phyloP scores from a whole-genome alignment of 495 filamentous ascomycete genomes.

The Aspergillus leporis region DNA sequence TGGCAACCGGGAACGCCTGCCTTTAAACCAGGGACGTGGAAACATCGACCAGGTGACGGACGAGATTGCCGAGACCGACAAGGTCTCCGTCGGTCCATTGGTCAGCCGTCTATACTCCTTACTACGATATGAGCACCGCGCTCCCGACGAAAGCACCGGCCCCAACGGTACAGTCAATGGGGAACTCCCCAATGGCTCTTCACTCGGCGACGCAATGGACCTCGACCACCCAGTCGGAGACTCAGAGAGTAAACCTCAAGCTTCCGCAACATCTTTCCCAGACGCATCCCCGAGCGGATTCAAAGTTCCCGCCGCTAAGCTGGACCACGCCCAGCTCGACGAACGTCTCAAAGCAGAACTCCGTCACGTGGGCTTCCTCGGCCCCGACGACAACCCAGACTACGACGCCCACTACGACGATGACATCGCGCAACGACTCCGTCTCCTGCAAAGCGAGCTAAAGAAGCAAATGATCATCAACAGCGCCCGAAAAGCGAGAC shows the following conservation, averaged over 20 bases:
- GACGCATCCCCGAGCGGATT: constrained; percentile 63
- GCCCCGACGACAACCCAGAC: constrained; percentile 66
- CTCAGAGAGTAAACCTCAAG: constrained; percentile 49
- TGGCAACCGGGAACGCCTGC: constrained; percentile 60
- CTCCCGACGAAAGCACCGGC: constrained; percentile 53
- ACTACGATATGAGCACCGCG: constrained; percentile 79
- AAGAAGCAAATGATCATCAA: constrained; percentile 80
- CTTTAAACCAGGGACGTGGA: constrained; percentile 80
- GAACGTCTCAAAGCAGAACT: constrained; percentile 89
- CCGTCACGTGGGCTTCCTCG: constrained; percentile 87
- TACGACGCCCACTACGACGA: constrained; percentile 92
- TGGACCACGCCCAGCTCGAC: constrained; percentile 83
- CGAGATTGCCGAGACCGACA: constrained; percentile 79
- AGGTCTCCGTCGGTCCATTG: constrained; percentile 85
- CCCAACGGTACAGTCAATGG: constrained; percentile 58
- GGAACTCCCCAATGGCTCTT: constrained; percentile 44
- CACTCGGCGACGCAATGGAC: constrained; percentile 58
- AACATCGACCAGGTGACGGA: constrained; percentile 84
- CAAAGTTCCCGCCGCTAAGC: constrained; percentile 59
- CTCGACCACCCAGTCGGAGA: constrained; percentile 44
- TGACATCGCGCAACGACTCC: constrained; percentile 86
- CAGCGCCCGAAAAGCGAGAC: constrained; percentile 81
- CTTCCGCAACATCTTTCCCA: constrained; percentile 74
- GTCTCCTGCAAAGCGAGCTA: constrained; percentile 78
- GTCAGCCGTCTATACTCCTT: constrained; percentile 79